These are phyloP conservation scores for Leucaena leucocephala DNA, from an alignment of 306 rosid species.

Conservation along the genomic window DNA sequence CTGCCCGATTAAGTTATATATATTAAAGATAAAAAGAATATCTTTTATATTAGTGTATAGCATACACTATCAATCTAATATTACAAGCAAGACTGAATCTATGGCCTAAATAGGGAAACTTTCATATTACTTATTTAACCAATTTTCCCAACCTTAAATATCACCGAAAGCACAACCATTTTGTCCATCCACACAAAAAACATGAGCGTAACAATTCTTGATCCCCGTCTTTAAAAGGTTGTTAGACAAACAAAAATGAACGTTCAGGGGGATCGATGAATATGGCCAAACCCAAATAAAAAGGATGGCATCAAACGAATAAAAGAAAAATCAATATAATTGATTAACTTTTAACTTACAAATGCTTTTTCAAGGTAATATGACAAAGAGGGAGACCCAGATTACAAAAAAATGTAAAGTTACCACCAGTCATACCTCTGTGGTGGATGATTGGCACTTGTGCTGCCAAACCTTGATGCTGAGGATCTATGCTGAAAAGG, in stretches of 20 bases:
- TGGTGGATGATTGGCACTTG: constrained; percentile 36
- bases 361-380: constrained; percentile 26
- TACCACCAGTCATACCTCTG: constrained; percentile 56
- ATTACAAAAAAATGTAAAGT: constrained; percentile 12
- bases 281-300: not conserved
- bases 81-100: too few relatives aligned
- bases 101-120: too few relatives aligned
- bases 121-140: too few relatives aligned
- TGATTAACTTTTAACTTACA: not conserved
- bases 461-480: constrained; percentile 59
- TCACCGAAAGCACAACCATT: not conserved
- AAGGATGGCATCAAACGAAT: constrained; percentile 3
- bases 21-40: too few relatives aligned
- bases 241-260: not conserved
- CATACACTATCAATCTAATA: too few relatives aligned
- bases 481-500: constrained; percentile 49
- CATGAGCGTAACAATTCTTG: not conserved
- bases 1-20: too few relatives aligned
- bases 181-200: not conserved
- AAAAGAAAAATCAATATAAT: not conserved
- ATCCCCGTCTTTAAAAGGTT: not conserved
- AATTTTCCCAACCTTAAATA: not conserved
- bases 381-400: not conserved
- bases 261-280: not conserved
- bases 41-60: too few relatives aligned